Evolutionary conservation across 2,329 filamentous ascomycete genomes (phyloP), one percentile per base, ranked within the genome.

Genomic region (Chlorencoelia australis): DNA sequence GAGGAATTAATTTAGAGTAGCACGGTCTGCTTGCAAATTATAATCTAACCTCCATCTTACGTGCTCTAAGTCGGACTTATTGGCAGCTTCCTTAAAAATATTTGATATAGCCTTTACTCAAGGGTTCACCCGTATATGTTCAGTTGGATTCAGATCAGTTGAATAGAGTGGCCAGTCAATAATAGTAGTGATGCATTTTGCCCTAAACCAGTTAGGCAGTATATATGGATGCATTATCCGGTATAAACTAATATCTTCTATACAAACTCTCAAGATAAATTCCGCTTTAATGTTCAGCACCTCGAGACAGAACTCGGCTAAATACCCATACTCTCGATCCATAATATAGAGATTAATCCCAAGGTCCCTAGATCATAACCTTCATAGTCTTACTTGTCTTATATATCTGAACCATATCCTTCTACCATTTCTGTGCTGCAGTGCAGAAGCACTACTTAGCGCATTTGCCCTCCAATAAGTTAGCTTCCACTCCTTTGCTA

Each of bases 201-300:
- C 20, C 4, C 3, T 18, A 32, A 37, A 37, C 35, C 28, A 37
- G 3, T 2, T 20, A 5, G 11, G 21, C 28, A 5, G 13, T 17
- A 27, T 37, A 27, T 26, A 37, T 37, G 32, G 29, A 37, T 17
- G 35, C 21, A 37, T 37, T 37, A 22, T 37, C 35, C 19, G 31
- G 28, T 18, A 37, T 24, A 24, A 9, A 64, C 79, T 4, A 82
- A 24, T 24, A 24, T 7, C 21, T 11, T 24, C 7, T 82, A 3
- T 85, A 81, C 0, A 50, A 24, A 11, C 11, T 11, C 21, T 24
- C 21, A 24, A 24, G 11, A 24, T 26, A 7, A 16, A 24, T 3
- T 4, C 17, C 3, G 28, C 15, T 28, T 35, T 17, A 7, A 24
- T 14, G 7, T 35, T 16, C 28, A 35, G 28, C 5, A 35, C 33